A percentile compares a stretch with the other conserved stretches of the same genome.
phyloP scores from a whole-genome alignment of 2,329 filamentous ascomycete genomes.

The Colletotrichum sp. region DNA sequence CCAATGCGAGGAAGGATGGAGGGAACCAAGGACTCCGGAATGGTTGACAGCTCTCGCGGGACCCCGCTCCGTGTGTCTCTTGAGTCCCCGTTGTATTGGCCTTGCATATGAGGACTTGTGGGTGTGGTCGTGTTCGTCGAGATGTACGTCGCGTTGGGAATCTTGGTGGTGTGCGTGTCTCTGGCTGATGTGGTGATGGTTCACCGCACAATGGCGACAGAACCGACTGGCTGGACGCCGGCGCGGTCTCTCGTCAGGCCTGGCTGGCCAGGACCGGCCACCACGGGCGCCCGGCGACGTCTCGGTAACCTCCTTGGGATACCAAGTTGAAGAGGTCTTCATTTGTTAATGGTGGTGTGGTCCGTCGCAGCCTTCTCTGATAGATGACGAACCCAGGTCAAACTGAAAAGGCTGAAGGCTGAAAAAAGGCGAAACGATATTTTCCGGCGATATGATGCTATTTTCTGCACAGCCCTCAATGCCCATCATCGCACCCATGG shows the following conservation, averaged over 20 bases:
- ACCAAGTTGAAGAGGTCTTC: neutral
- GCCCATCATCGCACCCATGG: neutral
- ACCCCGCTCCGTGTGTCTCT: neutral
- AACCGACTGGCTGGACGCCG: constrained; percentile 9
- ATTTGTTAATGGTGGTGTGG: neutral
- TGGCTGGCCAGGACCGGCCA: neutral
- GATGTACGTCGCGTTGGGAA: neutral
- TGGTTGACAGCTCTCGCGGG: neutral
- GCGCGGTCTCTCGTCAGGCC: neutral
- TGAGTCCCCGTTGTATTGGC: neutral
- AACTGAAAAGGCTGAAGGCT: neutral
- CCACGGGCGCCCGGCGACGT: neutral
- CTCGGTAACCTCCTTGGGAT: neutral
- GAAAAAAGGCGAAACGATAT: constrained; percentile 2
- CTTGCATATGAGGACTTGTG: neutral
- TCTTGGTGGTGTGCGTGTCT: neutral
- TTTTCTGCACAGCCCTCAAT: constrained; percentile 3
- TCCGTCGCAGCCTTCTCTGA: constrained; percentile 12
- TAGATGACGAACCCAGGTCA: neutral
- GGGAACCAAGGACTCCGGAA: constrained; percentile 5
- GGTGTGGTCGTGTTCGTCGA: neutral
- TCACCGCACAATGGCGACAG: neutral
- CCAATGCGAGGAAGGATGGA: constrained; percentile 8
- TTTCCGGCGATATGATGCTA: constrained; percentile 6
- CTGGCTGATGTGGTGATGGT: neutral